Conservation (phyloP, 2,329 filamentous ascomycete genomes). For the Penicillium paneum region DNA sequence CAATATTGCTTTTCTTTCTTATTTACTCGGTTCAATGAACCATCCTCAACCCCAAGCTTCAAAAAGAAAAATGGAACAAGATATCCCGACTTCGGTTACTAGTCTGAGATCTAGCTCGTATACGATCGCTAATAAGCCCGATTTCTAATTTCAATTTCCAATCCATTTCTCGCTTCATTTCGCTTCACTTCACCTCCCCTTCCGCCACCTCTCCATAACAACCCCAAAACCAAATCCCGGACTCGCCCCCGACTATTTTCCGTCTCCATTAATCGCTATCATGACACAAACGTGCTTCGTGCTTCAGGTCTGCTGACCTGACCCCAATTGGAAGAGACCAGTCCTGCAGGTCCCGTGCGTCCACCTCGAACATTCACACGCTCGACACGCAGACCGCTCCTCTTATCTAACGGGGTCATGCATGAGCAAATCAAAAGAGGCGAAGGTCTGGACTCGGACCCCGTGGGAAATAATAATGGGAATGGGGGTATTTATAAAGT, state of each 20-base stretch:
- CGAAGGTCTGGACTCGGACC: background rate
- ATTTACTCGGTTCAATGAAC: background rate
- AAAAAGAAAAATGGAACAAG: slow-evolving; percentile 4
- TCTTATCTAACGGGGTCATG: background rate
- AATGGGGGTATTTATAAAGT: background rate
- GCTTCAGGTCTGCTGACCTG: background rate
- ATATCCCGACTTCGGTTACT: slow-evolving; percentile 9
- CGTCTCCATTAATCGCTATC: background rate
- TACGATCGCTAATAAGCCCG: background rate
- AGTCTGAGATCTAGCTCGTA: background rate
- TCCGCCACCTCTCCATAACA: background rate
- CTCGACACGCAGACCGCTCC: slow-evolving; percentile 6
- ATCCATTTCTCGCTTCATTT: too few relatives aligned
- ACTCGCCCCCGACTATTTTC: background rate
- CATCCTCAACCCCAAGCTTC: background rate
- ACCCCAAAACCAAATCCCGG: background rate
- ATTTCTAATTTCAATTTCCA: background rate
- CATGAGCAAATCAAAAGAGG: background rate
- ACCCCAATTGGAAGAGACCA: background rate
- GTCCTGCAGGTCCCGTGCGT: slow-evolving; percentile 5
- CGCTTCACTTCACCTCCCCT: background rate
- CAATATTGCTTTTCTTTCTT: slow-evolving; percentile 5
- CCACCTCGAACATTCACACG: background rate
- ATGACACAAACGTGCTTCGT: background rate
- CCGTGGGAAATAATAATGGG: background rate